These are phyloP conservation scores for Penicillium occitanis DNA, from an alignment of 2,329 filamentous ascomycete genomes.

Conservation along the genomic window DNA sequence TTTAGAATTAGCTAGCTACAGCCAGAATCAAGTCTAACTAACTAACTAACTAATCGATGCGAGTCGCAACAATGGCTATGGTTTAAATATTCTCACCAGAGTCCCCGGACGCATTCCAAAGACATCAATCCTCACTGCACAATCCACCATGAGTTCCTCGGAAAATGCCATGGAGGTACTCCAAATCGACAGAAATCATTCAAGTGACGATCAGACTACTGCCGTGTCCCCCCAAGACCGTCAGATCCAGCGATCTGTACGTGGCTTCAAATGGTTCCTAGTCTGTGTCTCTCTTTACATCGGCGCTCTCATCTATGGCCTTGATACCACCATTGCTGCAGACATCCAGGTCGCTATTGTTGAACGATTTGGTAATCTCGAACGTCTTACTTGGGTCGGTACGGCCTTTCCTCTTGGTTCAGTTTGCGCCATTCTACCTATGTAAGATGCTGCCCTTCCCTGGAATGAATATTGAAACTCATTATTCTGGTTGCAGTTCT, in stretches of 20 bases:
- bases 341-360: constrained; percentile 48
- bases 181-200: neutral
- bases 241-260: neutral
- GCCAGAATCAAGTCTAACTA: too few relatives aligned
- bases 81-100: neutral
- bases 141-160: neutral
- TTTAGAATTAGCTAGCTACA: too few relatives aligned
- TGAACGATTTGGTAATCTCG: constrained; percentile 36
- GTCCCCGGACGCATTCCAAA: neutral
- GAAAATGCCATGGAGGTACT: neutral
- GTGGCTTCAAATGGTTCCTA: neutral
- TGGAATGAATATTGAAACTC: neutral
- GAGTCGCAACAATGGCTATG: neutral
- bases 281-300: neutral
- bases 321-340: constrained; percentile 50
- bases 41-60: too few relatives aligned
- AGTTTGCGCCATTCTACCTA: constrained; percentile 10
- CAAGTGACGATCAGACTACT: neutral
- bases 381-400: constrained; percentile 18
- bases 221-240: neutral
- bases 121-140: neutral
- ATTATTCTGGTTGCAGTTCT: constrained; percentile 18
- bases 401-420: constrained; percentile 14
- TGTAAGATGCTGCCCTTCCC: neutral
- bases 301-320: constrained; percentile 24